A percentile compares a stretch with the other conserved stretches of the same genome.
Conservation (phyloP, 1,284 basidiomycete species). For the Rhodotorula sp. region DNA sequence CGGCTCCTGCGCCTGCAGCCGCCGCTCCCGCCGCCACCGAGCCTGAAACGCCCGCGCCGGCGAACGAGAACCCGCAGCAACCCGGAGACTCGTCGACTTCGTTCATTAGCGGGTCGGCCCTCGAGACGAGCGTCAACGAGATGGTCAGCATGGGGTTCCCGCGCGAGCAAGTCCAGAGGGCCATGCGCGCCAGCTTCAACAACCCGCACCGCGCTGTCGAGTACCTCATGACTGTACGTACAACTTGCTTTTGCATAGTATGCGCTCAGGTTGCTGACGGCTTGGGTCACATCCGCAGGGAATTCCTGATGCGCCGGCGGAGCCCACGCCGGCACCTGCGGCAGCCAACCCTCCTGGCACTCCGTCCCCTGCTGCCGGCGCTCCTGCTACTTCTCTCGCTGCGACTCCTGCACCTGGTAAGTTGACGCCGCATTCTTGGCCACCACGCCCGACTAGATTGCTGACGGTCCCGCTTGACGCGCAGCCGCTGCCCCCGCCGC, state of each 20-base stretch:
- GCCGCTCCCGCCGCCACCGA: constrained; percentile 48
- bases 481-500: background rate
- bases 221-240: constrained; percentile 85
- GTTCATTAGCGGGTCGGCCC: constrained; percentile 65
- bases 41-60: constrained; percentile 48
- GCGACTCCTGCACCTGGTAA: constrained; percentile 34
- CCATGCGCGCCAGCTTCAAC: constrained; percentile 92
- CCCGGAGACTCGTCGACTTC: constrained; percentile 38
- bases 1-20: constrained; percentile 51
- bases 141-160: constrained; percentile 96
- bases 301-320: constrained; percentile 62
- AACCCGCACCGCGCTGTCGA: constrained; percentile 98
- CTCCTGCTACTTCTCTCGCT: constrained; percentile 48
- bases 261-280: background rate
- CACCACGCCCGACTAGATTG: background rate
- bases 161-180: constrained; percentile 78
- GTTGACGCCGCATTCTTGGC: background rate
- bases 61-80: constrained; percentile 29
- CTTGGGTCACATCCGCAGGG: constrained; percentile 56
- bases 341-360: constrained; percentile 53
- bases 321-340: constrained; percentile 48
- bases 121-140: constrained; percentile 72
- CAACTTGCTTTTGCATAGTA: background rate
- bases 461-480: background rate
- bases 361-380: constrained; percentile 61